Conservation (phyloP, 1,284 basidiomycete genomes). For the Paramarasmius palmivorus region DNA sequence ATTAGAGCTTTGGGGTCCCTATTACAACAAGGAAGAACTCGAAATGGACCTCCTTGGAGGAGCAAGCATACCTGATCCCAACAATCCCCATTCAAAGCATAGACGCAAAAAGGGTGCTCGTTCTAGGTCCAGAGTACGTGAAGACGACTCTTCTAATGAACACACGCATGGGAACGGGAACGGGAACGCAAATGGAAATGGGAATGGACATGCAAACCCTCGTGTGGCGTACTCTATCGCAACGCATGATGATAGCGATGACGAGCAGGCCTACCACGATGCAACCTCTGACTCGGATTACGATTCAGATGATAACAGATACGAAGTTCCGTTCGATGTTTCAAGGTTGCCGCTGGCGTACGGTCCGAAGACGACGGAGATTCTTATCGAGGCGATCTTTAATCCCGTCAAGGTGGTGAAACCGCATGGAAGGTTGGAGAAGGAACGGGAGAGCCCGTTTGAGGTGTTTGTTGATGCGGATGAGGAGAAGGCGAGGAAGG, state of each 20-base stretch:
- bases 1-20: constrained; percentile 48
- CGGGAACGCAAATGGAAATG: neutral
- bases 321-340: constrained; percentile 39
- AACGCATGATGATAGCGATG: neutral
- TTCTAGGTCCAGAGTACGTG: neutral
- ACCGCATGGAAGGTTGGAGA: neutral
- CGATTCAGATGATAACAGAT: constrained; percentile 1
- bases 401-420: constrained; percentile 48
- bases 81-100: constrained; percentile 1
- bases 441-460: constrained; percentile 2
- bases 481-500: neutral
- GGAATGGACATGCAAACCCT: too few species aligned
- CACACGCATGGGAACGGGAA: neutral
- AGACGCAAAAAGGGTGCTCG: neutral
- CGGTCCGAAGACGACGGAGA: constrained; percentile 63
- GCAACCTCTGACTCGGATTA: neutral
- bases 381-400: constrained; percentile 75
- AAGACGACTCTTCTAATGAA: too few species aligned
- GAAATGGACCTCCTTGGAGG: constrained; percentile 34
- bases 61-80: constrained; percentile 10
- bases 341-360: constrained; percentile 49
- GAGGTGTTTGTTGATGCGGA: constrained; percentile 1
- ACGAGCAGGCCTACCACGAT: neutral
- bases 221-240: neutral
- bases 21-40: constrained; percentile 34